Base-by-base conservation (phyloP, 148 eudicot species). In the Rhododendron griersonianum region DNA sequence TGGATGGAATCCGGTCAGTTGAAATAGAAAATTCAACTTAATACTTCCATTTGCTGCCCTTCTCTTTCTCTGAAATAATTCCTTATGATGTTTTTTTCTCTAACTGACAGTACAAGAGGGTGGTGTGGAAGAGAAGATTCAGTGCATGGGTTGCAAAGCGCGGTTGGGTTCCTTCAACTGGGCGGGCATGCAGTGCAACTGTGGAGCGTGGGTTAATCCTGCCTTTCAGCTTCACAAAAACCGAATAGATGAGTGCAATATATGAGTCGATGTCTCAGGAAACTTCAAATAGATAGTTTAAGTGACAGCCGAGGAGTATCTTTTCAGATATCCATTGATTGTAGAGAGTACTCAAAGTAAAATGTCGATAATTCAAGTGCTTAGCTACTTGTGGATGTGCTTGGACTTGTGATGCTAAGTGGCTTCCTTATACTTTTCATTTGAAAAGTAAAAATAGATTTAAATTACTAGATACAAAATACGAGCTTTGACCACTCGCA, bases 131-230 rank as follows among this genome's bases (percentile, higher is more conserved):
- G 92, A 94, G 67, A 93, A 96, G 93, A 90, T 96, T 33, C 93
- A 92, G 83, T 94, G 96, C 90, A 89, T 91, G 74, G 95, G 94
- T 2, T 96, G 98, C 92, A 93, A 95, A 81, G 85, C 92, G 15
- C 92, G 95, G 23, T 67, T 94, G 78, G 96, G 96, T 41, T 91
- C 93, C 10, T 96, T 96, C 93, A 92, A 90, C 61, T 96, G 96
- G 98, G 93, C 93, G 3, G 95, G 98, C n/a, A 92, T 92, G 92
- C 95, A 94, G 85, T 94, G 96, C 92, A 96, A 90, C 76, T 96
- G 98, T 39, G 98, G 95, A 84, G 89, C 93, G 78, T 94, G 98
- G 98, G 92, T 96, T 81, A 92, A 88, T 89, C 98, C 98, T 57
- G 95, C 96, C 25, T 94, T 96, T 86, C 96, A 93, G 89, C 94